Base-by-base conservation (phyloP, 1,139 yeast genomes). In the Diutina mesorugosa region DNA sequence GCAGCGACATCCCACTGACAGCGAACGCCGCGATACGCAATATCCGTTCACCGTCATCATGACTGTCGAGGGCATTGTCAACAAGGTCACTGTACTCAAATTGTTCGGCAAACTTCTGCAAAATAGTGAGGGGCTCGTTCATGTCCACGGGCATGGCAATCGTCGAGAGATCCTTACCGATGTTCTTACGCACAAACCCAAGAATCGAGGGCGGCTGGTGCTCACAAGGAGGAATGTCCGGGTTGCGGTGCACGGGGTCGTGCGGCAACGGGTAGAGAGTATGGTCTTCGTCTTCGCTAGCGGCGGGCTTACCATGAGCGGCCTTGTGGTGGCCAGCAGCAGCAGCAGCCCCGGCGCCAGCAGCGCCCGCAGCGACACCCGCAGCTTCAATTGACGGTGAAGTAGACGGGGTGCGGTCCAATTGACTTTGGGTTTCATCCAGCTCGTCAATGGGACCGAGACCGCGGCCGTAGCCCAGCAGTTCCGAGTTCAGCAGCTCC, bases 91-190 rank as follows among this genome's bases (percentile, higher is more conserved):
- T 71, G 66, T 89, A 90, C 67, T 91, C 99, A 64, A 88, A 76
- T 58, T 83, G 70, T 68, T 93, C 99, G 0, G 93, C 77, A 63
- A 85, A 81, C 61, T 84, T 80, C 67, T 93, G 97, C 57, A 93
- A 72, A 45, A 87, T 82, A 0, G 95, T 82, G 18, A 91, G 69
- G 0, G 99, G 99, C 67, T 93, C 99, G 71, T 93, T 93, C 60
- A 90, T 80, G 2, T 95, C 85, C 5, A 93, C 96, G 0, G 99
- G 99, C 95, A 91, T 90, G 1, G 97, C 85, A 58, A 90, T 81
- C 0, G 93, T 80, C 0, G 93, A 79, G 60, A 91, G 69, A 68
- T 91, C 98, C 66, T 91, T 91, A 32, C 98, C 97, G 16, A 91
- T 95, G 64, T 90, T 90, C 66, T 91, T 90, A 57, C 97, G 80